Conservation (phyloP, 257 asterid species). For the Scutellaria galericulata region DNA sequence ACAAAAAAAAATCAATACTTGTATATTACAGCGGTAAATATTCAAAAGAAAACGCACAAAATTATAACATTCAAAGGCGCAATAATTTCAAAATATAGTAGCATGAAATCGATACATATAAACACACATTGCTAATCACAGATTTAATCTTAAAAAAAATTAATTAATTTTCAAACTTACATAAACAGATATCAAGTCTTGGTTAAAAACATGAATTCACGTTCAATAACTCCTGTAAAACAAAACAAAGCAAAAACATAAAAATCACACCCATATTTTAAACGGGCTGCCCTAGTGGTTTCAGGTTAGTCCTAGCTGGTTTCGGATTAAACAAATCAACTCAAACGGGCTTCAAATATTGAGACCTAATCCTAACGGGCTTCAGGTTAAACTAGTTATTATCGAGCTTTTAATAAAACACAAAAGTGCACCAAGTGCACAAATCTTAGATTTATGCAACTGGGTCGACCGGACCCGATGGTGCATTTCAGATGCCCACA, state of each 20-base stretch:
- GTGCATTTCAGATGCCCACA: too few species aligned
- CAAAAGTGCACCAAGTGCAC: too few species aligned
- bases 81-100: not conserved
- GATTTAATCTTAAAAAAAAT: not conserved
- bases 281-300: too few species aligned
- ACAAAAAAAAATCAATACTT: not conserved
- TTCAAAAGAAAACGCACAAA: not conserved
- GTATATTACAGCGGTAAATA: not conserved
- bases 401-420: too few species aligned
- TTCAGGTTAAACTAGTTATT: too few species aligned
- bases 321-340: too few species aligned
- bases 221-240: constrained; percentile 36
- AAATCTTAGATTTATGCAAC: too few species aligned
- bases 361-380: too few species aligned
- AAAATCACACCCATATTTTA: not conserved
- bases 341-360: too few species aligned
- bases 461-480: too few species aligned
- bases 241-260: not conserved
- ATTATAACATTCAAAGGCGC: not conserved
- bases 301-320: too few species aligned
- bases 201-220: constrained; percentile 25
- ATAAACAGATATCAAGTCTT: not conserved
- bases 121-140: not conserved
- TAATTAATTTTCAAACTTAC: constrained; percentile 16
- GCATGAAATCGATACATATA: not conserved